Evolutionary conservation across 202 grass and related monocot genomes (phyloP), one percentile per base, ranked within the genome.

Genomic region (Brachypodium distachyon): DNA sequence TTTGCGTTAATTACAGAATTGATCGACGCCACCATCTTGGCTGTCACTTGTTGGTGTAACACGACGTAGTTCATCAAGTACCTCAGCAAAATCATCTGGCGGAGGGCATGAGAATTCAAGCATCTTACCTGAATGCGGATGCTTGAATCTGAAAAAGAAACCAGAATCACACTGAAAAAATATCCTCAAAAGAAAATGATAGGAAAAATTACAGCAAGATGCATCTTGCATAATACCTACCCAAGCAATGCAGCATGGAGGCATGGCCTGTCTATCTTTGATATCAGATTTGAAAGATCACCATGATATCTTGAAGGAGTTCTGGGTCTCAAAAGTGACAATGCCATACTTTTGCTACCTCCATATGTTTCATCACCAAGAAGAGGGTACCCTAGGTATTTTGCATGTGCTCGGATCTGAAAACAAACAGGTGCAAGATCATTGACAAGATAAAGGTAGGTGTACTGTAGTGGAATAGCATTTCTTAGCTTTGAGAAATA

Each of bases 361-460:
- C 96, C 91, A 61, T 99, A 95, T 12, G 89, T 89, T 85, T 92
- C 96, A 54, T 98, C 96, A 32, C 91, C 95, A 51, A 98, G 78
- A 22, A 95, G 79, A 36, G 91, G 95, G 52, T 83, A 82, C 76
- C 95, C 91, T 43, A 98, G 61, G 74, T 92, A 88, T 70, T 89
- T 95, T 23, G 96, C 91, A 83, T 98, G 95, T 4, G 87, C 95
- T 36, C 89, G 85, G 33, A 98, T 98, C 96, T 98, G 62, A 86
- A 81, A 72, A 53, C 38, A 29, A 44, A 7, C 0, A 64, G 58
- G 12, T 18, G 47, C 39, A 71, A 10, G 36, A 67, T 73, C 25
- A 86, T 65, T 61, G 83, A 19, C 6, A 70, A 42, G 46, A 54
- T 21, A 23, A 49, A 61, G 29, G 2, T 76, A 80, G 18, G 6